Evolutionary conservation across 345 rosid genomes (phyloP).

Genomic region (rapeseed (Brassica napus)): DNA sequence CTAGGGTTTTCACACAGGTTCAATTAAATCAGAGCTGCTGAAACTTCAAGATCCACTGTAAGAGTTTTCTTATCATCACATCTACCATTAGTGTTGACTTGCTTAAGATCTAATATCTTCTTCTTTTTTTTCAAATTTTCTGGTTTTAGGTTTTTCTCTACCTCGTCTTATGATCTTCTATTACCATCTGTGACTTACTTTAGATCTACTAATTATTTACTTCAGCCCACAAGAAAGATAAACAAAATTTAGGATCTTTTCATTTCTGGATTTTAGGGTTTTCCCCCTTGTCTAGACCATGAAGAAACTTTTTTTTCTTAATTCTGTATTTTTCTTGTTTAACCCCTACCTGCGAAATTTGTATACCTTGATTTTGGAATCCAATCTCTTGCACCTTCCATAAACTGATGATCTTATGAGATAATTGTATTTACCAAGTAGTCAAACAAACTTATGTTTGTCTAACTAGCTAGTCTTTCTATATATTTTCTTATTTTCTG

Average conservation of each 20-base stretch:
- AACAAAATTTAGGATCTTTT: neutral
- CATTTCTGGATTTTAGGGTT: slow-evolving; percentile 23
- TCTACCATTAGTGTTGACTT: slow-evolving; percentile 7
- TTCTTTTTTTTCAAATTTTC: slow-evolving; percentile 1
- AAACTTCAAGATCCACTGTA: slow-evolving; percentile 24
- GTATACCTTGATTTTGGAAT: slow-evolving; percentile 4
- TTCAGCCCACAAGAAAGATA: neutral
- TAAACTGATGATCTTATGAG: slow-evolving; percentile 16
- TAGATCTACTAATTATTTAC: slow-evolving; percentile 14
- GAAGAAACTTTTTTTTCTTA: neutral
- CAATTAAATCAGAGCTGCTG: neutral
- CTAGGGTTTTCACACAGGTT: slow-evolving; percentile 30
- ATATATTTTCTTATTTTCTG: slow-evolving; percentile 7
- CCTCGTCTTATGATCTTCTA: slow-evolving; percentile 1
- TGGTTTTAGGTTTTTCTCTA: slow-evolving; percentile 23
- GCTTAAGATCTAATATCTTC: slow-evolving; percentile 27
- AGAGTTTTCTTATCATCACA: slow-evolving; percentile 17
- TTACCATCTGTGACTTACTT: neutral
- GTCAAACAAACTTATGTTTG: slow-evolving; percentile 27
- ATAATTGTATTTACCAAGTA: slow-evolving; percentile 17
- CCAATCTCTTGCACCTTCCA: slow-evolving; percentile 15
- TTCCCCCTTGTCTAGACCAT: neutral
- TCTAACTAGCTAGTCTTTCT: slow-evolving; percentile 13
- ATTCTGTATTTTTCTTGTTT: slow-evolving; percentile 2
- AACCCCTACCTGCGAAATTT: neutral